Conservation (phyloP, 768 basidiomycete species). For the Trametes cubensis region DNA sequence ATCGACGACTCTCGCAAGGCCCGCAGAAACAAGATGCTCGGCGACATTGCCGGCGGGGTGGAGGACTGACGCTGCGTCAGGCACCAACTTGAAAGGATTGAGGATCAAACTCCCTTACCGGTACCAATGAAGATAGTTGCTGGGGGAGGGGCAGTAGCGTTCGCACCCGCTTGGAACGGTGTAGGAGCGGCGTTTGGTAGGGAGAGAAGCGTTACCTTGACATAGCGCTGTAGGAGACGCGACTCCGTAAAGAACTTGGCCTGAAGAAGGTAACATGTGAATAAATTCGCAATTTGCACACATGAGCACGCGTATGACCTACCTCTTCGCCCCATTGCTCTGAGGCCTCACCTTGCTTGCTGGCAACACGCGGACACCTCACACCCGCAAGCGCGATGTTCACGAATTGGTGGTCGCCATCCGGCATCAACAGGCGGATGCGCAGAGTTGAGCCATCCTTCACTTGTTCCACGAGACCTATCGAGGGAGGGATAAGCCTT, state of each 20-base stretch:
- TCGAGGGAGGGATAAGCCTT: constrained; percentile 4
- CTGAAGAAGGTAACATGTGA: constrained; percentile 41
- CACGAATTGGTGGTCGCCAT: constrained; percentile 86
- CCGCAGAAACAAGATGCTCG: constrained; percentile 80
- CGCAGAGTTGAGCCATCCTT: constrained; percentile 91
- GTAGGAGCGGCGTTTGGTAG: constrained; percentile 77
- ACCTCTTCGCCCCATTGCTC: constrained; percentile 93
- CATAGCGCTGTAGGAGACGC: constrained; percentile 76
- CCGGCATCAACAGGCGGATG: constrained; percentile 83
- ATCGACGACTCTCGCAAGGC: constrained; percentile 90
- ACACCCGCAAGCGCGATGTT: constrained; percentile 87
- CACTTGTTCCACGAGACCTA: constrained; percentile 92
- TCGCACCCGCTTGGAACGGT: constrained; percentile 71
- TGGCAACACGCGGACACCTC: constrained; percentile 69
- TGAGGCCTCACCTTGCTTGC: constrained; percentile 73
- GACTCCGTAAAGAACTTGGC: constrained; percentile 94
- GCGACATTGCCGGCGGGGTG: constrained; percentile 96
- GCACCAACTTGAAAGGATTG: too few species aligned
- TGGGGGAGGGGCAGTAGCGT: constrained; percentile 56
- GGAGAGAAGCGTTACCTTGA: constrained; percentile 78
- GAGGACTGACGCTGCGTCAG: constrained; percentile 49
- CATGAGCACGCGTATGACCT: constrained; percentile 26
- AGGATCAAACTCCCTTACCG: constrained; percentile 46
- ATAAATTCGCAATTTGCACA: constrained; percentile 1
- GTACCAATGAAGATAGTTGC: constrained; percentile 90